These are phyloP conservation scores for Pythium graminicola DNA, from an alignment of 352 stramenopile species.

Conservation along the genomic window DNA sequence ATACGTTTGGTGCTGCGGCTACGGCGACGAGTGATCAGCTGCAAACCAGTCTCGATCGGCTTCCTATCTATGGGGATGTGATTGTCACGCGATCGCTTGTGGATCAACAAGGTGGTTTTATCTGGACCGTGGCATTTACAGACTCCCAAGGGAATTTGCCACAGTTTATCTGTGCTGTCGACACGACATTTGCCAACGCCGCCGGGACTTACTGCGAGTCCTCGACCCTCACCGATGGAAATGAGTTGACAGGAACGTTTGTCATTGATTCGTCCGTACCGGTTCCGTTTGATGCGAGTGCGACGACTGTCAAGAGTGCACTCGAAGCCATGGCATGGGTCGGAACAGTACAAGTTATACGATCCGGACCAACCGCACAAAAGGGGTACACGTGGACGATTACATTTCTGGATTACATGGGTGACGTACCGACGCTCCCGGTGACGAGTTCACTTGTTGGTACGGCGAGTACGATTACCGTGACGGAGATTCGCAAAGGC, in stretches of 20 bases:
- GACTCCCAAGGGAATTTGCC: conserved; percentile 58
- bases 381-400: conserved; percentile 69
- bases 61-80: conserved; percentile 59
- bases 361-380: conserved; percentile 40
- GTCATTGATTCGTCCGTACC: conserved; percentile 52
- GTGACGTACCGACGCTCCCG: conserved; percentile 48
- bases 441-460: conserved; percentile 60
- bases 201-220: conserved; percentile 38
- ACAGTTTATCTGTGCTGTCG: conserved; percentile 63
- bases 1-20: conserved; percentile 46
- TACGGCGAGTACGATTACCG: conserved; percentile 47
- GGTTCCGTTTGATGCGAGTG: conserved; percentile 51
- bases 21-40: conserved; percentile 39
- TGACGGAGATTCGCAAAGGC: conserved; percentile 60
- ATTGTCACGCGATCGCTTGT: conserved; percentile 55
- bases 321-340: conserved; percentile 62
- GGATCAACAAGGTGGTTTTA: conserved; percentile 59
- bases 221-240: conserved; percentile 64
- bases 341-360: conserved; percentile 49
- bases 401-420: conserved; percentile 66
- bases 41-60: conserved; percentile 33
- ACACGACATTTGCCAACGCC: conserved; percentile 29
- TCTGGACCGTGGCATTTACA: conserved; percentile 73
- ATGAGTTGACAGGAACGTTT: conserved; percentile 66
- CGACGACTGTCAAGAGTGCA: conserved; percentile 33